Base-by-base conservation (phyloP, 2,329 filamentous ascomycete genomes). In the Plectosphaerella cucumerina region DNA sequence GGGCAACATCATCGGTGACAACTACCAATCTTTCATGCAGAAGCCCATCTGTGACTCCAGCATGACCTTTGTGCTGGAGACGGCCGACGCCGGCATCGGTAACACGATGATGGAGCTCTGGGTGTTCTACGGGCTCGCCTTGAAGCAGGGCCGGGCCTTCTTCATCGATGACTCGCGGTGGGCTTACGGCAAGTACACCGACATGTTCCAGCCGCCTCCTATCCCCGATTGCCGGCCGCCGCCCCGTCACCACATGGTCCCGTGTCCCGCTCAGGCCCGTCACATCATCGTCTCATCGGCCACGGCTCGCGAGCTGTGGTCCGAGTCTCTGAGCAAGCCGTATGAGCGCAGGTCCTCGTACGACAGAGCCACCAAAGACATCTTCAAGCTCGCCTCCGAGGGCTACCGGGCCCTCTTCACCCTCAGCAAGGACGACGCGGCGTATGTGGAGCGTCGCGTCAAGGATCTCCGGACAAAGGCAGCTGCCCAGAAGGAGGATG, bases 131-230 rank as follows among this genome's bases (percentile, higher is more conserved):
- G 89, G 89, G 4, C 70, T 95, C 49, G 89, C 90, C 2, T 76
- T 86, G 62, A 80, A 84, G 53, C 87, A 95, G 64, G 81, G 81
- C 14, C 77, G 90, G 21, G 76, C 83, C 1, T 95, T 96, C 68
- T 95, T 96, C 70, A 75, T 96, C 55, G 89, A 95, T 60, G 90
- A 96, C 67, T 83, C 86, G 6, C 78, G 86, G 57, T 96, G 91
- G 86, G 85, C 87, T 1, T 94, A 94, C 60, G 90, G 90, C 10
- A 76, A 78, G 48, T 96, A 89, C 62, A 78, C 77, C 1, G 77
- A 82, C 47, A 90, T 89, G 60, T 95, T 96, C 67, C 71, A 80
- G 44, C 70, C 81, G 3, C 86, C 86, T 1, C 85, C 88, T 0
- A 58, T 75, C 2, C 84, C 86, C 2, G 67, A 72, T 21, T 95